These are phyloP conservation scores for Tolypocladium ovalisporum DNA, from an alignment of 2,329 filamentous ascomycete genomes.

Conservation along the genomic window DNA sequence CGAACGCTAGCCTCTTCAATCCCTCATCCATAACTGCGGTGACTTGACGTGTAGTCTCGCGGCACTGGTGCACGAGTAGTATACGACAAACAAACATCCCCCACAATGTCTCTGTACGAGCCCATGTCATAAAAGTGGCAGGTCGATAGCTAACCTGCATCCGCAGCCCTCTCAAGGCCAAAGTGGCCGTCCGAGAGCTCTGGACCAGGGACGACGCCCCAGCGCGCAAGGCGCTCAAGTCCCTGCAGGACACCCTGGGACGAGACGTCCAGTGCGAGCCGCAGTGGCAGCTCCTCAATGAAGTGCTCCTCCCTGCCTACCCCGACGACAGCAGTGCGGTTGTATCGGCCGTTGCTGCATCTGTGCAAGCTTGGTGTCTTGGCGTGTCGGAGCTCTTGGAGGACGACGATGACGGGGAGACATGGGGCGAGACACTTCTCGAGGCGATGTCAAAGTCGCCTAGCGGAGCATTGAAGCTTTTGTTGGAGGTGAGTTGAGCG, in stretches of 20 bases:
- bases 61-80: neutral
- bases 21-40: neutral
- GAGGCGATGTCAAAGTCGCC: slow-evolving; percentile 16
- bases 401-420: slow-evolving; percentile 21
- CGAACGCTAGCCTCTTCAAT: neutral
- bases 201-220: slow-evolving; percentile 25
- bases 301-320: slow-evolving; percentile 25
- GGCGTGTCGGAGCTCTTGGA: slow-evolving; percentile 29
- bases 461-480: slow-evolving; percentile 13
- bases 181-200: slow-evolving; percentile 29
- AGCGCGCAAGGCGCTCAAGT: slow-evolving; percentile 19
- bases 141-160: neutral
- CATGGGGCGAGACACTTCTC: slow-evolving; percentile 31
- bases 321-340: slow-evolving; percentile 27
- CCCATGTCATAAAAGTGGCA: neutral
- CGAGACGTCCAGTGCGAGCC: slow-evolving; percentile 26
- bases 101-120: slow-evolving; percentile 8
- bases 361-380: slow-evolving; percentile 23
- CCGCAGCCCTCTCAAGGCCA: slow-evolving; percentile 27
- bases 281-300: slow-evolving; percentile 31
- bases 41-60: neutral
- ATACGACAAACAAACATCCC: neutral
- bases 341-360: slow-evolving; percentile 24
- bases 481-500: slow-evolving; percentile 20
- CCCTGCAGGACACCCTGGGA: slow-evolving; percentile 24